Evolutionary conservation across 140 eudicot species (phyloP).

Genomic region (Ambrosia hybrid): DNA sequence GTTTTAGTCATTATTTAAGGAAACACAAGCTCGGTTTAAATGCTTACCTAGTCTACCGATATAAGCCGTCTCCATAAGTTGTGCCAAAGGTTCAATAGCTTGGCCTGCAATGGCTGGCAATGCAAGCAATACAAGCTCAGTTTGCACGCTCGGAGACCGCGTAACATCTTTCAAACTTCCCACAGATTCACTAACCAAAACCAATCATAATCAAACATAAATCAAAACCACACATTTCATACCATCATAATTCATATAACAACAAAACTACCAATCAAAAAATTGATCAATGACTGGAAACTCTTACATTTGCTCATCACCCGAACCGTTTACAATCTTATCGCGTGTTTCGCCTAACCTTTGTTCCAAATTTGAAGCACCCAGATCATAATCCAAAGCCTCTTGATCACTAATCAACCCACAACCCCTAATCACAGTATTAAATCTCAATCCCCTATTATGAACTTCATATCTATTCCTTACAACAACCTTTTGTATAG

Average conservation of each 20-base stretch:
- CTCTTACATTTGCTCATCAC: conserved; percentile 41
- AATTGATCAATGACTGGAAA: background rate
- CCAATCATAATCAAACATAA: conserved; percentile 3
- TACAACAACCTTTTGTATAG: background rate
- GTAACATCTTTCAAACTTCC: conserved; percentile 12
- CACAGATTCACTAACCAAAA: conserved; percentile 41
- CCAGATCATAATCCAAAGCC: conserved; percentile 41
- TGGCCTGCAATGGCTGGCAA: conserved; percentile 96
- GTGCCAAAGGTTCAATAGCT: conserved; percentile 91
- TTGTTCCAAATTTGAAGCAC: conserved; percentile 38
- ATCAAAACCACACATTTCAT: conserved; percentile 11
- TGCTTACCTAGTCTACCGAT: conserved; percentile 81
- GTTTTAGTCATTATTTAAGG: background rate
- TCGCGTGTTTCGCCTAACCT: conserved; percentile 36
- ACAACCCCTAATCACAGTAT: conserved; percentile 44
- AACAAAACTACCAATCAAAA: background rate
- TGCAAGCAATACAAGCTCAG: conserved; percentile 59
- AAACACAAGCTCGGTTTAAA: background rate
- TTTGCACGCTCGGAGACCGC: conserved; percentile 45
- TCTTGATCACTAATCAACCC: conserved; percentile 47
- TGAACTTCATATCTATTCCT: conserved; percentile 26
- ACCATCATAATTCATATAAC: background rate
- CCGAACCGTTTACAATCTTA: conserved; percentile 38
- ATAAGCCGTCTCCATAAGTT: conserved; percentile 94
- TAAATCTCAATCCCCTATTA: conserved; percentile 34